Conservation (phyloP, 768 basidiomycete genomes). For the Lyophyllum shimeji region DNA sequence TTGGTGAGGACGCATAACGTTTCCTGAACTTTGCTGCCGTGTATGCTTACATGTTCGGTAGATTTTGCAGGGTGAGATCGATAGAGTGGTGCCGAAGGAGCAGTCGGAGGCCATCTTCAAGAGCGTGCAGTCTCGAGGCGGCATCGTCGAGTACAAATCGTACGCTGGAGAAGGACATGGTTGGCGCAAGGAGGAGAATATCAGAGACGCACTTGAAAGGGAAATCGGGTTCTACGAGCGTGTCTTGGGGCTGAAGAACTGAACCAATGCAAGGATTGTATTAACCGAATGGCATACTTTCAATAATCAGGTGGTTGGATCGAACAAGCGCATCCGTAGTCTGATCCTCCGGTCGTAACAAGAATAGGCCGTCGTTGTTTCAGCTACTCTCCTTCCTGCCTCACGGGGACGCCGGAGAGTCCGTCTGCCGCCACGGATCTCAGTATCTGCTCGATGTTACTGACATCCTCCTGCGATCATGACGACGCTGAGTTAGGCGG, state of each 20-base stretch:
- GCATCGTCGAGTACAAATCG: constrained; percentile 55
- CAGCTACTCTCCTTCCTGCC: too few relatives aligned
- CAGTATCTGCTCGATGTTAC: constrained; percentile 12
- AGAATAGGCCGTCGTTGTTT: too few relatives aligned
- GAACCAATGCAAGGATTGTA: background rate
- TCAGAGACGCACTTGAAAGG: constrained; percentile 49
- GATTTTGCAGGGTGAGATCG: constrained; percentile 69
- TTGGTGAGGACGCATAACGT: constrained; percentile 43
- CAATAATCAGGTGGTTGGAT: background rate
- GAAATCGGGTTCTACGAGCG: constrained; percentile 56
- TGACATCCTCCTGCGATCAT: constrained; percentile 14
- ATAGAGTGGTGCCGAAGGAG: constrained; percentile 64
- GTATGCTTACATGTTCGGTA: too few relatives aligned
- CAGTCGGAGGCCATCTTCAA: constrained; percentile 63
- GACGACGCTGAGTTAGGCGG: background rate
- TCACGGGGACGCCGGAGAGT: background rate
- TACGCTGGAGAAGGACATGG: constrained; percentile 72
- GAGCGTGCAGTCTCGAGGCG: constrained; percentile 47
- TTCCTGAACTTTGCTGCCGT: background rate
- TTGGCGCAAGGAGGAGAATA: constrained; percentile 55
- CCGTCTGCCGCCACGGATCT: constrained; percentile 2
- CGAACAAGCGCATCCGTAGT: background rate
- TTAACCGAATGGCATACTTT: background rate
- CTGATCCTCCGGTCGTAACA: background rate
- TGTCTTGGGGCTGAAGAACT: constrained; percentile 33